Evolutionary conservation across 2,329 filamentous ascomycete species (phyloP), one percentile per base, ranked within the genome.

Genomic region (Aspergillus melleus): DNA sequence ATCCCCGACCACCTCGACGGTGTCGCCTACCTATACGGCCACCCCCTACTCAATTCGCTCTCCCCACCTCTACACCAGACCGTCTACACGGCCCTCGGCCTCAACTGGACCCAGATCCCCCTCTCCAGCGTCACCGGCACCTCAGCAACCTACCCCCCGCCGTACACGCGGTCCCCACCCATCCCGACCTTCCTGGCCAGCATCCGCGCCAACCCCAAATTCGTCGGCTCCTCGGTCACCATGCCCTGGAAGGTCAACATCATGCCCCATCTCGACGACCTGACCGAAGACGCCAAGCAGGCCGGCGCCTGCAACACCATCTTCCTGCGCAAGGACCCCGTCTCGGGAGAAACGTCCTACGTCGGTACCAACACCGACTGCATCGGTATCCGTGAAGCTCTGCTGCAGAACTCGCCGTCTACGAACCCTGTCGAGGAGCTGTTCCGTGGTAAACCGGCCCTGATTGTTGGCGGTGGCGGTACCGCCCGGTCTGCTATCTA

Each of bases 211-310:
- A 75, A 78, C 59, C 70, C 73, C 44, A 77, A 77, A 57, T 77
- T 77, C 56, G 72, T 78, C 84, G 88, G 88, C 57, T 86, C 88
- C 22, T 86, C 88, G 3, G 87, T 94, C 42, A 94, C 90, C 20
- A 95, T 94, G 90, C 91, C 91, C 0, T 88, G 91, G 80, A 94
- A 95, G 75, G 85, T 94, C 26, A 82, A 86, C 67, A 91, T 94
- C 71, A 85, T 93, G 61, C 81, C 85, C 0, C 82, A 91, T 66
- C 83, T 94, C 9, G 90, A 94, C 70, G 85, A 88, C 56, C 79
- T 93, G 42, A 92, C 90, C 6, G 83, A 86, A 22, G 89, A 92
- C 75, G 90, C 86, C 66, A 83, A 84, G 53, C 86, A 88, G 39
- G 88, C 92, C 22, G 90, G 90, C 52, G 90, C 90, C 54, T 88